Base-by-base conservation (phyloP, 2,329 filamentous ascomycete species). In the Sporothrix mexicana region DNA sequence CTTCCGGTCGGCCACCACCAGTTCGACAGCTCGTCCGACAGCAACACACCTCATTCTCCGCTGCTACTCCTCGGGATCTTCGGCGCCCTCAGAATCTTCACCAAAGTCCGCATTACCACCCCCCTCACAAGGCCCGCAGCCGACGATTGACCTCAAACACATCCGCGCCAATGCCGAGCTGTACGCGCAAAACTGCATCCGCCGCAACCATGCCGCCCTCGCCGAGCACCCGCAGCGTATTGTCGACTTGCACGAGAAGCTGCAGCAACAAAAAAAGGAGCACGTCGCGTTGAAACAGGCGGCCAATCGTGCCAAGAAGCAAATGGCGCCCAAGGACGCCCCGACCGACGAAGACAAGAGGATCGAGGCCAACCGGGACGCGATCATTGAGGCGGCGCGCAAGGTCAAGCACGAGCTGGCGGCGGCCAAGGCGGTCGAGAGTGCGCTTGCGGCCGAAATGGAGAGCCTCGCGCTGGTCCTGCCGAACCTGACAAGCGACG, bases 121-220 rank as follows among this genome's bases (percentile, higher is more conserved):
- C 7, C 51, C 53, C 3, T 92, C 4, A 91, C 88, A 70, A 23
- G 94, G 93, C 15, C 94, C 94, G 12, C 95, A 93, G 80, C 89
- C 93, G 36, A 88, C 88, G 64, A 87, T 97, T 76, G 92, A 98
- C 83, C 87, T 97, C 79, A 95, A 93, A 81, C 92, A 96, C 83
- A 97, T 99, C 80, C 94, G 95, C 73, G 88, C 94, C 79, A 93
- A 97, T 81, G 89, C 92, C 17, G 88, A 91, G 15, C 86, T 97
- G 17, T 93, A 98, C 84, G 88, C 92, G 77, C 86, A 91, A 76
- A 98, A 97, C 79, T 97, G 93, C 82, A 80, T 92, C 74, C 91
- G 94, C 76, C 90, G 96, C 77, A 98, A 98, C 81, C 98, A 98
- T 83, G 85, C 80, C 73, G 77, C 81, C 36, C 87, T 88, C 75